Evolutionary conservation across 441 rosid genomes (phyloP).

Genomic region (Euphorbia celastroides): DNA sequence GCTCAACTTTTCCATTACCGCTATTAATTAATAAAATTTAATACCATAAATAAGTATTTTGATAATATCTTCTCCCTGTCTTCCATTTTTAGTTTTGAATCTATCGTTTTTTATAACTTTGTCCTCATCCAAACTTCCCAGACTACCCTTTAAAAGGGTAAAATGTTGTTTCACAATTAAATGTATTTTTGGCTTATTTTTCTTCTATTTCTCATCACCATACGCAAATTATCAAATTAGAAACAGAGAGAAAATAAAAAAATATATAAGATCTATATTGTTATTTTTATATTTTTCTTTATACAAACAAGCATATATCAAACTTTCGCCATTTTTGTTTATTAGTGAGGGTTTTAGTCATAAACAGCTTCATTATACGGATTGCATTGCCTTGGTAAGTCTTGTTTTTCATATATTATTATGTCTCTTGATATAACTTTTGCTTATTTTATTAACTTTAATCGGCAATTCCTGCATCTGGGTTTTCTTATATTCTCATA

Average conservation of each 20-base stretch:
- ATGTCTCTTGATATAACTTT: constrained; percentile 35
- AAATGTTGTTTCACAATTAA: not conserved
- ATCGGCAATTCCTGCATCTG: too few species aligned
- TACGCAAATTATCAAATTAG: constrained; percentile 16
- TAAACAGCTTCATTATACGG: constrained; percentile 31
- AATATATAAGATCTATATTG: not conserved
- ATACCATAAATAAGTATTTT: not conserved
- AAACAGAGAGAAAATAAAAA: constrained; percentile 9
- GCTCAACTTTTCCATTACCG: constrained; percentile 7
- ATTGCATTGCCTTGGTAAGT: constrained; percentile 28
- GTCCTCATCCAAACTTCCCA: not conserved
- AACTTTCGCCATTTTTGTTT: constrained; percentile 17
- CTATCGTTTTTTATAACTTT: too few species aligned
- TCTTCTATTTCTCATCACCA: constrained; percentile 14
- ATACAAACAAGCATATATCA: not conserved
- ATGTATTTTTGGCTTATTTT: constrained; percentile 6
- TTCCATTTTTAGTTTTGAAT: too few species aligned
- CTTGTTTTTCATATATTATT: constrained; percentile 30
- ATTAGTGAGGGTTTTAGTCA: constrained; percentile 22
- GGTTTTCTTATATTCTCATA: too few species aligned
- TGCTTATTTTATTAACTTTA: constrained; percentile 9
- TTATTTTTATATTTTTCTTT: not conserved
- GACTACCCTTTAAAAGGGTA: constrained; percentile 20
- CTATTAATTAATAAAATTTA: not conserved
- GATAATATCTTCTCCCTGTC: not conserved